These are phyloP conservation scores for Suillus subalutaceus DNA, from an alignment of 768 basidiomycete species.

Conservation along the genomic window DNA sequence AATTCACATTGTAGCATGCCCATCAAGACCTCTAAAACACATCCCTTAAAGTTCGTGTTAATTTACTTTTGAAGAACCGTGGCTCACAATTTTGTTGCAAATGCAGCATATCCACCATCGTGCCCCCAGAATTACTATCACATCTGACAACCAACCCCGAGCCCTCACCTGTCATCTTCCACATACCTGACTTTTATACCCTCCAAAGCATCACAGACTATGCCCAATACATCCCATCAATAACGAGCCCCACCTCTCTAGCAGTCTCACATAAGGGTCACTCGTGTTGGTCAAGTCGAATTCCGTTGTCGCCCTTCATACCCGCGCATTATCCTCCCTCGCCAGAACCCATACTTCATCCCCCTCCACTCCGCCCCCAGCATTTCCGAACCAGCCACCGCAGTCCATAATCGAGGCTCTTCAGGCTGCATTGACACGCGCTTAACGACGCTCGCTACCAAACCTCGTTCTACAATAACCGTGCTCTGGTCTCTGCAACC, in stretches of 20 bases:
- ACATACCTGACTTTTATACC: conserved; percentile 33
- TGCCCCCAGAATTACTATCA: conserved; percentile 52
- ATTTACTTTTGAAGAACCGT: background rate
- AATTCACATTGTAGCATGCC: conserved; percentile 3
- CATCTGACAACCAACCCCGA: conserved; percentile 28
- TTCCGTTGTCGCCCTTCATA: conserved; percentile 35
- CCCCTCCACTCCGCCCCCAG: conserved; percentile 14
- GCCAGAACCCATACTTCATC: no score
- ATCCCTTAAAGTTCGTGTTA: conserved; percentile 78
- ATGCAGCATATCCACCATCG: conserved; percentile 55
- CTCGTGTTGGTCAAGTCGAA: conserved; percentile 46
- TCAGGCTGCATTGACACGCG: conserved; percentile 24
- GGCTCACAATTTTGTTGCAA: background rate
- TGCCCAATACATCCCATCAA: conserved; percentile 46
- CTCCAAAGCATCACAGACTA: conserved; percentile 42
- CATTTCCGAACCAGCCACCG: conserved; percentile 6
- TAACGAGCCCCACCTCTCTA: conserved; percentile 29
- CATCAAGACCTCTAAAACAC: conserved; percentile 75
- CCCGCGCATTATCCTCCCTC: conserved; percentile 20
- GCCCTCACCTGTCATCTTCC: conserved; percentile 37
- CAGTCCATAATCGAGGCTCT: conserved; percentile 26
- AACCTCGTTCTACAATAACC: background rate
- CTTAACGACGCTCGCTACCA: conserved; percentile 14
- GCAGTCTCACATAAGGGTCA: conserved; percentile 26
- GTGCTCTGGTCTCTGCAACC: no score